Conservation (phyloP, 192 early-diverging fungal species). For the Coemansia guatemalensis region DNA sequence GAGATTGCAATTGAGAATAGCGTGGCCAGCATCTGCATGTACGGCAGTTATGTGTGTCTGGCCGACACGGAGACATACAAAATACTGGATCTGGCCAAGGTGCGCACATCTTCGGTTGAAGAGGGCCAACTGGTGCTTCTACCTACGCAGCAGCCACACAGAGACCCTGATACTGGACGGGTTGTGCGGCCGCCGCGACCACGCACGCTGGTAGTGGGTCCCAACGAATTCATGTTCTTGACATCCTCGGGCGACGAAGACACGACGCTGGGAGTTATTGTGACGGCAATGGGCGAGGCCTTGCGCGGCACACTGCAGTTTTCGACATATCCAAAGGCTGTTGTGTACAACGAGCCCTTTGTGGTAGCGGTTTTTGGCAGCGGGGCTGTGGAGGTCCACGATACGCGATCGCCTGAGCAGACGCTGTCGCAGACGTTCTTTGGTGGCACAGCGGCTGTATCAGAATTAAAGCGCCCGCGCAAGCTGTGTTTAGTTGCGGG, state of each 20-base stretch:
- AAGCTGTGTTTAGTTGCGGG: constrained; percentile 17
- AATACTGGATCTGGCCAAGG: constrained; percentile 37
- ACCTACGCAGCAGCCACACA: constrained; percentile 48
- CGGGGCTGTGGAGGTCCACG: constrained; percentile 35
- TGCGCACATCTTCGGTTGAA: constrained; percentile 16
- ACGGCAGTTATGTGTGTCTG: constrained; percentile 46
- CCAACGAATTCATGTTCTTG: constrained; percentile 52
- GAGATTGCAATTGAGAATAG: constrained; percentile 27
- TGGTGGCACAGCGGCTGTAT: constrained; percentile 1
- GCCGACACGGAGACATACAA: constrained; percentile 50
- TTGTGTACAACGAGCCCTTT: constrained; percentile 47
- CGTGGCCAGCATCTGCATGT: constrained; percentile 47
- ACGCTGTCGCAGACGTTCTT: constrained; percentile 32
- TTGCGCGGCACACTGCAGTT: constrained; percentile 52
- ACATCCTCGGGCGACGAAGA: constrained; percentile 37
- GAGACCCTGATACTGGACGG: constrained; percentile 26
- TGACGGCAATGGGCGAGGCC: constrained; percentile 52
- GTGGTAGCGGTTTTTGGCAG: constrained; percentile 32
- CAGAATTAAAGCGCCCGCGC: constrained; percentile 13
- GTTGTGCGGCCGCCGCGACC: constrained; percentile 45
- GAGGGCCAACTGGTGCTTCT: constrained; percentile 36
- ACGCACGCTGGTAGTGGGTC: constrained; percentile 45
- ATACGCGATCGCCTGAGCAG: constrained; percentile 37
- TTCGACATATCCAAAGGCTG: constrained; percentile 34
- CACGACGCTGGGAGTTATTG: constrained; percentile 48